phyloP scores from a whole-genome alignment of 2,329 filamentous ascomycete species.

The Geoglossum cookeanum region DNA sequence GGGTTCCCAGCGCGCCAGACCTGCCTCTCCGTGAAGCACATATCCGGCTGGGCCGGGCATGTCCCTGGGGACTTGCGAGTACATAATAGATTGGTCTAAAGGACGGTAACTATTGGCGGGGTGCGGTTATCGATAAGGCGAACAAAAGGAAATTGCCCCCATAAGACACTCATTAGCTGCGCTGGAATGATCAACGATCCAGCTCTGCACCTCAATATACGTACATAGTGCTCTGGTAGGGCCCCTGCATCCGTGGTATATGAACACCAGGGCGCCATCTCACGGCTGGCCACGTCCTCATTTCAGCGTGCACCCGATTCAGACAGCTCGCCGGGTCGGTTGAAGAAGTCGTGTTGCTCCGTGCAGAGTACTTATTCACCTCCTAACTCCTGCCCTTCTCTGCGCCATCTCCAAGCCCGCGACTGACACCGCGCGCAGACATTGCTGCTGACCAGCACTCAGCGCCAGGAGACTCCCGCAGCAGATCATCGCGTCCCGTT shows the following conservation, averaged over 20 bases:
- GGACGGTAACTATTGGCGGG: not conserved
- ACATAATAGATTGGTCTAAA: not conserved
- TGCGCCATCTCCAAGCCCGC: not conserved
- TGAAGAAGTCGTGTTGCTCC: not conserved
- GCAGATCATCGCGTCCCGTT: not conserved
- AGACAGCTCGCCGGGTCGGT: not conserved
- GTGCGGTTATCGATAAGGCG: not conserved
- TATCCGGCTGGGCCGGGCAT: not conserved
- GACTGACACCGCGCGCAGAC: not conserved
- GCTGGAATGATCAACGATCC: not conserved
- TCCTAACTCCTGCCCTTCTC: not conserved
- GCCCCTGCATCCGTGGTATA: not conserved
- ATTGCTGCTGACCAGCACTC: not conserved
- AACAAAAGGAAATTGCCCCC: not conserved
- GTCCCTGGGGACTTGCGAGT: not conserved
- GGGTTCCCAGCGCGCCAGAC: not conserved
- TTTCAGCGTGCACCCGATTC: not conserved
- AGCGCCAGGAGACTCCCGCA: not conserved
- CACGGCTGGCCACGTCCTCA: not conserved
- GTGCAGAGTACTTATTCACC: no score
- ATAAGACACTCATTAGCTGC: not conserved
- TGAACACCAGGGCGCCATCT: not conserved
- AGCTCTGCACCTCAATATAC: not conserved
- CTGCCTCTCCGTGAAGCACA: not conserved
- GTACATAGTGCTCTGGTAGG: no score